Percentiles rank a stretch among this genome's conserved stretches.
Evolutionary conservation across 768 basidiomycete genomes (phyloP).

Genomic region (Russula brevipes): DNA sequence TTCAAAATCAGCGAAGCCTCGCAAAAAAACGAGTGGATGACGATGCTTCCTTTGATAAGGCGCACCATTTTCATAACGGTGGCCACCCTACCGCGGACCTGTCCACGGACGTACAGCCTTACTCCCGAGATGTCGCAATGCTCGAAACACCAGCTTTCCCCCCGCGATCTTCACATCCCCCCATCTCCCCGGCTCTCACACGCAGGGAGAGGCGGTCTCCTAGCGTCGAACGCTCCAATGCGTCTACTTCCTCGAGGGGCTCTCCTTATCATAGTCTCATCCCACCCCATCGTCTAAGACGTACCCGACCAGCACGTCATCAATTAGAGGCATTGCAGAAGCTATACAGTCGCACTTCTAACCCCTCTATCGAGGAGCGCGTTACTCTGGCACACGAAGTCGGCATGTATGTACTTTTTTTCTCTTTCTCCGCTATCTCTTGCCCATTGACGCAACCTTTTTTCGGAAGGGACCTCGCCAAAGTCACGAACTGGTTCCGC

Average conservation of each 20-base stretch:
- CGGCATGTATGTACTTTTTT: constrained; percentile 46
- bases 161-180: constrained; percentile 39
- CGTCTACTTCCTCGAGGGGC: constrained; percentile 38
- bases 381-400: constrained; percentile 66
- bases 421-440: neutral
- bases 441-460: constrained; percentile 13
- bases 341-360: constrained; percentile 60
- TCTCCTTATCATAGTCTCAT: constrained; percentile 42
- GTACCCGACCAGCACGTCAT: constrained; percentile 72
- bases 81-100: constrained; percentile 22
- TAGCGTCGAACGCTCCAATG: constrained; percentile 29
- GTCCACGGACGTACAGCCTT: constrained; percentile 25
- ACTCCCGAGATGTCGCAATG: constrained; percentile 32
- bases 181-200: constrained; percentile 34
- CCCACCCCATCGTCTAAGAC: constrained; percentile 50
- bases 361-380: constrained; percentile 77
- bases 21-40: constrained; percentile 69
- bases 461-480: constrained; percentile 58
- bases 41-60: constrained; percentile 35
- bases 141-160: constrained; percentile 31
- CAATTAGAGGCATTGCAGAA: constrained; percentile 73
- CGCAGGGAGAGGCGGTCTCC: constrained; percentile 34
- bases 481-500: constrained; percentile 86
- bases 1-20: constrained; percentile 78
- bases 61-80: constrained; percentile 30